Conservation (phyloP, 2,329 filamentous ascomycete species). For the Knoxdaviesia capensis region DNA sequence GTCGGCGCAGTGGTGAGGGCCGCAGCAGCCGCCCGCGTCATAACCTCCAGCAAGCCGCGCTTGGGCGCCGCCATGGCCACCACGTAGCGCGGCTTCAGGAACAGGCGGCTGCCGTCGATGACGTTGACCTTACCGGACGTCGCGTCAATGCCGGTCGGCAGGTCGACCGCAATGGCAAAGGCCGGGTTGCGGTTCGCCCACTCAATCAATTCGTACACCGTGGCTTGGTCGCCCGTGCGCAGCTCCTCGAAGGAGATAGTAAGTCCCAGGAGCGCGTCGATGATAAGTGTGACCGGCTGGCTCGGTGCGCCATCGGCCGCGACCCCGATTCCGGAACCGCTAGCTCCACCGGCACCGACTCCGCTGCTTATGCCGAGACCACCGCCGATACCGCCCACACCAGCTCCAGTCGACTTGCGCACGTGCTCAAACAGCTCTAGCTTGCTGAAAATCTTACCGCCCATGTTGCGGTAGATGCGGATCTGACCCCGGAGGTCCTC, state of each 20-base stretch:
- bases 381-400: constrained; percentile 6
- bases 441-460: constrained; percentile 49
- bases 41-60: constrained; percentile 58
- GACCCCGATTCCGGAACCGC: constrained; percentile 1
- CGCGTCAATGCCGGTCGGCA: constrained; percentile 75
- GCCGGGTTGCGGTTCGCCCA: constrained; percentile 84
- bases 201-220: constrained; percentile 74
- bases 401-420: constrained; percentile 19
- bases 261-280: constrained; percentile 75
- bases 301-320: constrained; percentile 25
- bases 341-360: constrained; percentile 5
- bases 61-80: constrained; percentile 77
- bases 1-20: no score
- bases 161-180: constrained; percentile 69
- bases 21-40: constrained; percentile 28
- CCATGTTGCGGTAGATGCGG: constrained; percentile 65
- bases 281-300: constrained; percentile 55
- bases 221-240: constrained; percentile 60
- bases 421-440: constrained; percentile 39
- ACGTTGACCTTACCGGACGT: constrained; percentile 46
- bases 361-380: not conserved
- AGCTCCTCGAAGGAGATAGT: constrained; percentile 81
- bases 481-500: constrained; percentile 67
- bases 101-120: constrained; percentile 58
- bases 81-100: constrained; percentile 64